Percentiles rank a stretch among this genome's conserved stretches.
These are phyloP conservation scores for Colletotrichum somersetense DNA, from an alignment of 2,329 filamentous ascomycete species.

Conservation along the genomic window DNA sequence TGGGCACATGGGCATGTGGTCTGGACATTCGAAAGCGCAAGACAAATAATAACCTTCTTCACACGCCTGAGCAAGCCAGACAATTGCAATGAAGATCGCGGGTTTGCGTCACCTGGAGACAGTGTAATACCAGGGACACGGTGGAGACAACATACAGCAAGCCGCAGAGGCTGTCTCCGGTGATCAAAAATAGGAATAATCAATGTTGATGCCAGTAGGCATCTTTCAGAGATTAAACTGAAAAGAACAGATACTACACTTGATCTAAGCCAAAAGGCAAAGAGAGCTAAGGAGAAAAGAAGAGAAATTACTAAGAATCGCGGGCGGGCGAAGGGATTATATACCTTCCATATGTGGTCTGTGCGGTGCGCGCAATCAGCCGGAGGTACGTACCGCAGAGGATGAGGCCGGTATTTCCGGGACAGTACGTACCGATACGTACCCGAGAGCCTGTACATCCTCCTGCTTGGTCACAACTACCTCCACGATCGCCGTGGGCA, in stretches of 20 bases:
- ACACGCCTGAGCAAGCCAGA: conserved; percentile 63
- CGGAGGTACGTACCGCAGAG: conserved; percentile 11
- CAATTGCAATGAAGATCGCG: conserved; percentile 68
- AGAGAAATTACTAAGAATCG: conserved; percentile 47
- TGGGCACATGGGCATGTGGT: no score
- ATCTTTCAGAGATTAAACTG: conserved; percentile 85
- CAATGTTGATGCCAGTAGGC: conserved; percentile 72
- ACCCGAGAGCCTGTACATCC: not conserved
- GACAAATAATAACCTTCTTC: conserved; percentile 62
- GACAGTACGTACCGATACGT: conserved; percentile 1
- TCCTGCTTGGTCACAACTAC: no score
- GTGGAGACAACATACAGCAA: conserved; percentile 73
- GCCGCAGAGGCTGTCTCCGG: conserved; percentile 66
- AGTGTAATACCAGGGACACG: conserved; percentile 81
- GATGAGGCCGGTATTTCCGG: conserved; percentile 11
- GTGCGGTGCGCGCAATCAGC: conserved; percentile 23
- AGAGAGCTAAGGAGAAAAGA: conserved; percentile 52
- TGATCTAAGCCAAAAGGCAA: conserved; percentile 69
- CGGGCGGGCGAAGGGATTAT: not conserved
- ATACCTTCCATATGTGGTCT: conserved; percentile 10
- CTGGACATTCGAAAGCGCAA: no score
- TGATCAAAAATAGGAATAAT: conserved; percentile 80
- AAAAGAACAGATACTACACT: conserved; percentile 87
- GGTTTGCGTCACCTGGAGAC: conserved; percentile 75
- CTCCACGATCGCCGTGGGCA: not conserved